These are phyloP conservation scores for Durotheca rogersii DNA, from an alignment of 495 filamentous ascomycete species.

Conservation along the genomic window DNA sequence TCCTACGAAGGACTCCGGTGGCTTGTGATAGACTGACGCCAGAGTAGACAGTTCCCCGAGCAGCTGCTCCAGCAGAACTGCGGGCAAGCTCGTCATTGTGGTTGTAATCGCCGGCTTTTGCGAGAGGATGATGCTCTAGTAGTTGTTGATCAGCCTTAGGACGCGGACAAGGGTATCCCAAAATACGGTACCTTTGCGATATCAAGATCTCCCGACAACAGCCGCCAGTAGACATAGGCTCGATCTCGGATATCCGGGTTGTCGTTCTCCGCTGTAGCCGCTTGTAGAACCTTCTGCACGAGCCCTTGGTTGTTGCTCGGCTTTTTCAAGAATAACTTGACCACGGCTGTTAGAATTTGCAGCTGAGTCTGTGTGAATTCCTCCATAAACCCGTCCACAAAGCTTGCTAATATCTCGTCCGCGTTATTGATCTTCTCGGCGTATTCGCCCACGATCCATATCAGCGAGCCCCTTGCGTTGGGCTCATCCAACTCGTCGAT, in stretches of 20 bases:
- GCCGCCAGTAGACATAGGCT: slow-evolving; percentile 97
- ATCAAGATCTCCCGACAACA: slow-evolving; percentile 89
- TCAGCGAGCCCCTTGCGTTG: slow-evolving; percentile 84
- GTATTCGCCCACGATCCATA: slow-evolving; percentile 99
- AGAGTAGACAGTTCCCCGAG: slow-evolving; percentile 91
- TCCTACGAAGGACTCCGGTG: slow-evolving; percentile 92
- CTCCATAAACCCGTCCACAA: slow-evolving; percentile 89
- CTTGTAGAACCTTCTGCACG: slow-evolving; percentile 89
- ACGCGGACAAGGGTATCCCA: not conserved
- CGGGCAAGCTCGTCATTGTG: slow-evolving; percentile 85
- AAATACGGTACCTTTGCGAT: slow-evolving; percentile 66
- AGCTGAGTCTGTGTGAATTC: slow-evolving; percentile 93
- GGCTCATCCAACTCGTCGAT: slow-evolving; percentile 97
- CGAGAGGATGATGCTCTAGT: slow-evolving; percentile 82
- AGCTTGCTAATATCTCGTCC: slow-evolving; percentile 80
- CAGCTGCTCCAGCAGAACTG: slow-evolving; percentile 79
- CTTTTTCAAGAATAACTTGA: slow-evolving; percentile 96
- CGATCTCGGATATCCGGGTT: slow-evolving; percentile 96
- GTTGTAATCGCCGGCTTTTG: slow-evolving; percentile 92
- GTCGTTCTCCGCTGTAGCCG: slow-evolving; percentile 90
- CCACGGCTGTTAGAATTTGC: slow-evolving; percentile 93
- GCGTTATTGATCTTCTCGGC: slow-evolving; percentile 99
- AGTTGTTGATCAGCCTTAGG: slow-evolving; percentile 30
- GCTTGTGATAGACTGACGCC: slow-evolving; percentile 98
- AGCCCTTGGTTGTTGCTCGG: slow-evolving; percentile 83